phyloP scores from a whole-genome alignment of 768 basidiomycete species.

The Leucocoprinus leucothites region DNA sequence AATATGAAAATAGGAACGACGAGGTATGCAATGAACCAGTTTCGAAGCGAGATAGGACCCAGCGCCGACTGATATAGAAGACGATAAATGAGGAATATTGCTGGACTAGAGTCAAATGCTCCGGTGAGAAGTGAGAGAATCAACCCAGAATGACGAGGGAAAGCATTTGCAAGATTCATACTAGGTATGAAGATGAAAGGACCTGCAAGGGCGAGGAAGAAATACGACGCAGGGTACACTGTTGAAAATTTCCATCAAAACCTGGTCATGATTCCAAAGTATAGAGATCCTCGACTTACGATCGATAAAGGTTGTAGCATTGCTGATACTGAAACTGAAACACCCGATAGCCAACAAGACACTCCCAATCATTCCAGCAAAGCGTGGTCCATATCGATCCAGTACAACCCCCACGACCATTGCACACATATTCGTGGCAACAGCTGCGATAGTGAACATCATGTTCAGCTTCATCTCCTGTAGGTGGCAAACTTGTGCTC shows the following conservation, averaged over 20 bases:
- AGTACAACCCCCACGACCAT: slow-evolving; percentile 1
- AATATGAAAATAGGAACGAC: slow-evolving; percentile 1
- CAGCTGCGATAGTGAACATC: slow-evolving; percentile 7
- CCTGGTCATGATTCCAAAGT: neutral
- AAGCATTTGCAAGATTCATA: slow-evolving; percentile 2
- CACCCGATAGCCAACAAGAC: neutral
- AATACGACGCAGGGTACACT: slow-evolving; percentile 3
- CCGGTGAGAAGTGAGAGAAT: slow-evolving; percentile 1
- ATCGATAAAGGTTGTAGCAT: neutral
- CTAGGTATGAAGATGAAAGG: slow-evolving; percentile 8
- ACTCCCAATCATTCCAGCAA: slow-evolving; percentile 1
- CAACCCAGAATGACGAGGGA: slow-evolving; percentile 4
- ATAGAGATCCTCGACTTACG: neutral
- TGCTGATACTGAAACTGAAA: neutral
- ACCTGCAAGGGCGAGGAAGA: slow-evolving; percentile 2
- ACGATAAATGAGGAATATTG: slow-evolving; percentile 6
- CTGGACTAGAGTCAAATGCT: slow-evolving; percentile 7
- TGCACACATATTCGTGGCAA: slow-evolving; percentile 6
- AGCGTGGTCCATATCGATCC: slow-evolving; percentile 1
- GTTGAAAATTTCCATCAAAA: no score
- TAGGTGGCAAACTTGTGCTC: neutral
- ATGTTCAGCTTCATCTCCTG: slow-evolving; percentile 6
- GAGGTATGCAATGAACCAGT: slow-evolving; percentile 1
- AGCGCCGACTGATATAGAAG: neutral
- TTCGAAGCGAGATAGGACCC: slow-evolving; percentile 2